Base-by-base conservation (phyloP, 1,284 basidiomycete genomes). In the Cryptococcus floricola region DNA sequence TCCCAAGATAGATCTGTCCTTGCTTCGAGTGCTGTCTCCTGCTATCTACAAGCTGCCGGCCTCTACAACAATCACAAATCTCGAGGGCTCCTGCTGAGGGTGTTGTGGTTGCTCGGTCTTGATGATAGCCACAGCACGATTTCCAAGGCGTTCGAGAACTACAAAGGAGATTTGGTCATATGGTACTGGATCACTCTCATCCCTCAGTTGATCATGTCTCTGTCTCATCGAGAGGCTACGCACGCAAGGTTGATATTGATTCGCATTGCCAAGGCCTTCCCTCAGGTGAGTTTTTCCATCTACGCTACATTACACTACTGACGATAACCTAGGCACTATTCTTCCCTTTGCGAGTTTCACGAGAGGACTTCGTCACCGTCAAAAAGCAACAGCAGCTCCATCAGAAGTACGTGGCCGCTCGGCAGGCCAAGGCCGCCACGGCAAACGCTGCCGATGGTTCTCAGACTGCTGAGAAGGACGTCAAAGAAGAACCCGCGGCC, bases 141-240 rank as follows among this genome's bases (percentile, higher is more conserved):
- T 54, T 87, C 90, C 25, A 86, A 87, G 59, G 90, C 92, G 1
- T 98, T 98, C 69, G 95, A 98, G 69, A 88, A 86, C 41, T 98
- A 96, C 80, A 95, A 94, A 74, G 96, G 96, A 58, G 96, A 98
- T 68, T 85, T 90, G 7, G 93, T 93, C 12, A 89, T 90, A 65
- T 99, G 96, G 96, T 97, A 93, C 77, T 99, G 96, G 96, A 96
- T 98, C 67, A 90, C 94, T 1, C 82, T 98, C 55, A 94, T 98
- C 50, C 96, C 96, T 14, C 96, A 99, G 71, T 82, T 99, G n/a
- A 86, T 94, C 62, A 77, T 90, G 50, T 92, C 93, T 3, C 82
- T 98, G 27, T 89, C 89, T 7, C 88, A 95, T 61, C 85, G 91
- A 50, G 96, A 99, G 77, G 87, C 91, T 37, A 90, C 91, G 66